Evolutionary conservation across 805 yeast species (phyloP), one percentile per base, ranked within the genome.

Genomic region (Saturnispora serradocipensis): DNA sequence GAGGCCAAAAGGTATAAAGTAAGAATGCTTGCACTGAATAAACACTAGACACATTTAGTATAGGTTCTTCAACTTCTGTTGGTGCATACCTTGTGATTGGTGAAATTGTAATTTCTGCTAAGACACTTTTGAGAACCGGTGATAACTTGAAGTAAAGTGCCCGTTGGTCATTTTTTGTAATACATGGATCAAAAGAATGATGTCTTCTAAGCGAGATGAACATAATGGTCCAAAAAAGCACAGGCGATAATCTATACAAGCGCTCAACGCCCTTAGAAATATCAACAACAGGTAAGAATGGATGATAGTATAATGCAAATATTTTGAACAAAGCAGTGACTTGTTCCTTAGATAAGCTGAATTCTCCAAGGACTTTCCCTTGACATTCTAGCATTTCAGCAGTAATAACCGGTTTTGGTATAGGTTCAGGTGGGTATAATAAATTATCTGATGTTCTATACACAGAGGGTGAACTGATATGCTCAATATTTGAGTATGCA

Each of bases 1-100:
- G 97, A 0, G 98, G 98, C 99, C 98, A 91, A 64, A 84, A 81
- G 0, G 97, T 84, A 67, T 86, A 88, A 2, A 91, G 70, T 27
- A 91, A 68, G 56, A 91, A 84, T 0, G 97, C 97, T 65, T 91
- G 99, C 0, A 91, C 97, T 0, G 96, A 86, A 63, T 84, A 91
- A 0, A 91, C 97, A 22, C 95, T 84, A 4, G 96, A 87, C 2
- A 89, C 91, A 59, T 90, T 90, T 61, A 88, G 72, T 11, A 86
- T 77, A 1, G 96, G 95, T 58, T 84, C 90, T 57, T 84, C 90
- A 48, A 77, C 79, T 58, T 83, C 93, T 2, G 83, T 75, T 2
- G 95, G 93, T 24, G 82, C 79, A 61, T 85, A 87, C 56, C 96
- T 72, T 4, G 95, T 84, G 48, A 90, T 88, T 2, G 98, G 97